Evolutionary conservation across 768 basidiomycete genomes (phyloP).

Genomic region (Pleurotus ostreatus): DNA sequence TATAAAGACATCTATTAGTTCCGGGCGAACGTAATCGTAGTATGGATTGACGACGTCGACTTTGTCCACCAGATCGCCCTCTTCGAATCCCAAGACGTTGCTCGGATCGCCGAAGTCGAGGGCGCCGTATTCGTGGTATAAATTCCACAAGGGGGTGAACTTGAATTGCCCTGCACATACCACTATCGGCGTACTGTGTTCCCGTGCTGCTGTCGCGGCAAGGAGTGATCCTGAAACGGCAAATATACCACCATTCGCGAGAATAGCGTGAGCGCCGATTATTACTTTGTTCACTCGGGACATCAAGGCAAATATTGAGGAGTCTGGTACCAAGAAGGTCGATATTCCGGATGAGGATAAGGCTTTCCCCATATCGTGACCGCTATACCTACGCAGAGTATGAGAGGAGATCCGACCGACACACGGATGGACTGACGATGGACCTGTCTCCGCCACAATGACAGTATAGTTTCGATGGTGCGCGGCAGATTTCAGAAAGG

Average conservation of each 20-base stretch:
- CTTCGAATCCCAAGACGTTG: slow-evolving; percentile 67
- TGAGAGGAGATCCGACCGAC: slow-evolving; percentile 4
- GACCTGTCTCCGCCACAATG: slow-evolving; percentile 93
- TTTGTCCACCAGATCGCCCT: slow-evolving; percentile 75
- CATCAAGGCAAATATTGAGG: slow-evolving; percentile 93
- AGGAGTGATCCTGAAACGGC: slow-evolving; percentile 82
- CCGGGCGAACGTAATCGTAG: slow-evolving; percentile 92
- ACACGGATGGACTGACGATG: slow-evolving; percentile 61
- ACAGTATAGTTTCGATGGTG: slow-evolving; percentile 92
- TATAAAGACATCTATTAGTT: slow-evolving; percentile 89
- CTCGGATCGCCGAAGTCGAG: slow-evolving; percentile 72
- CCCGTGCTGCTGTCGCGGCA: slow-evolving; percentile 82
- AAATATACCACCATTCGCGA: slow-evolving; percentile 96
- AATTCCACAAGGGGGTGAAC: slow-evolving; percentile 85
- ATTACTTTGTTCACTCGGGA: slow-evolving; percentile 97
- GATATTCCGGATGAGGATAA: slow-evolving; percentile 82
- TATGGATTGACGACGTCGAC: slow-evolving; percentile 95
- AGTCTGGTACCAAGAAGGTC: slow-evolving; percentile 96
- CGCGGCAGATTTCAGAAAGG: slow-evolving; percentile 88
- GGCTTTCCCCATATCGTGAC: slow-evolving; percentile 79
- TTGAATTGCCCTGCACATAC: slow-evolving; percentile 97
- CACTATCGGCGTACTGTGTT: slow-evolving; percentile 88
- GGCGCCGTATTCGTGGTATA: slow-evolving; percentile 83
- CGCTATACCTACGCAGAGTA: slow-evolving; percentile 58
- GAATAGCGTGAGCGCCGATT: slow-evolving; percentile 90